These are phyloP conservation scores for Dentipellis fragilis DNA, from an alignment of 768 basidiomycete species.

Conservation along the genomic window DNA sequence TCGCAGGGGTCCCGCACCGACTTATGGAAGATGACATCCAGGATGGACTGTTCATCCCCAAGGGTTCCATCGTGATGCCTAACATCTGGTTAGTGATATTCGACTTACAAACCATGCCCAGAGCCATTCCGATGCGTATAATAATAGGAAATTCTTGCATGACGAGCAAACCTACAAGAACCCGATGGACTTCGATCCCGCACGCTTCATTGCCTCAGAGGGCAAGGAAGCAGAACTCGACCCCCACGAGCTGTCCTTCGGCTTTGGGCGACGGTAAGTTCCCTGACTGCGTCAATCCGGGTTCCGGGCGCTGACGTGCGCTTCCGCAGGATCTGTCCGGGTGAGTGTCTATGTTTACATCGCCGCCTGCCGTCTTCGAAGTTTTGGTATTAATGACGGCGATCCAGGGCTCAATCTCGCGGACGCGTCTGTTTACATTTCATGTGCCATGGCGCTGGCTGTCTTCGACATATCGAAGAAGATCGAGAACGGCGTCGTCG, in stretches of 20 bases:
- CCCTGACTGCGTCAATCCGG: background rate
- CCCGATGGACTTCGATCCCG: slow-evolving; percentile 1
- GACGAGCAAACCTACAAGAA: background rate
- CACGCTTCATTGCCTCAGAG: background rate
- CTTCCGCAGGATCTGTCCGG: background rate
- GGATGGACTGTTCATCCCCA: slow-evolving; percentile 25
- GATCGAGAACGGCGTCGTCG: slow-evolving; percentile 1
- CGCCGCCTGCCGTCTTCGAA: background rate
- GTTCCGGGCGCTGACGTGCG: background rate
- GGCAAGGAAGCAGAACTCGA: background rate
- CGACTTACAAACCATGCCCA: background rate
- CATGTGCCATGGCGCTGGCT: slow-evolving; percentile 8
- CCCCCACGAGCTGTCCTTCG: background rate
- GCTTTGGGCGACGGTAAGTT: slow-evolving; percentile 3
- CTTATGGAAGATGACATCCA: slow-evolving; percentile 22
- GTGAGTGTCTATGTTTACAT: background rate
- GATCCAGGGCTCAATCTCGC: slow-evolving; percentile 15
- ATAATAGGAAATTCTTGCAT: slow-evolving; percentile 1
- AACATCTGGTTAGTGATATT: slow-evolving; percentile 14
- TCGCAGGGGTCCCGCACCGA: slow-evolving; percentile 12
- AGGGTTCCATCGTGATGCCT: slow-evolving; percentile 18
- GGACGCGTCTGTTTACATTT: slow-evolving; percentile 13
- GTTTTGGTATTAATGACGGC: background rate
- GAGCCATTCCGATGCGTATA: background rate
- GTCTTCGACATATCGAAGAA: background rate